A percentile compares a stretch with the other conserved stretches of the same genome.
Evolutionary conservation across 768 basidiomycete species (phyloP).

Genomic region (Lentinula aciculospora): DNA sequence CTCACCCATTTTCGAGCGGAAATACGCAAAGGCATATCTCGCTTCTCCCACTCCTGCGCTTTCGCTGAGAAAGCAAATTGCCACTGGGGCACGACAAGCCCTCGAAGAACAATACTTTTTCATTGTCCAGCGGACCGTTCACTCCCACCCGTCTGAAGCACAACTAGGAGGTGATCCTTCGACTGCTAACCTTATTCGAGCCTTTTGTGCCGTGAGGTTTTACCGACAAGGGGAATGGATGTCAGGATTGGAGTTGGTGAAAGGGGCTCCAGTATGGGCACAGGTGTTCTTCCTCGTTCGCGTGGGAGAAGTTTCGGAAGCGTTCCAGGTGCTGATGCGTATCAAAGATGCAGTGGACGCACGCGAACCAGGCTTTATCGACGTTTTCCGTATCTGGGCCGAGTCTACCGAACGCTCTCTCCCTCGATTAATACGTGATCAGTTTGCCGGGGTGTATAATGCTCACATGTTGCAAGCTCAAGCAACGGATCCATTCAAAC

Average conservation of each 20-base stretch:
- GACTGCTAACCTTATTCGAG: constrained; percentile 82
- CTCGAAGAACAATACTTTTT: constrained; percentile 90
- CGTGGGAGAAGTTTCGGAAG: constrained; percentile 77
- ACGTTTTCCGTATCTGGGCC: constrained; percentile 78
- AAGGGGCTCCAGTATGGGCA: constrained; percentile 89
- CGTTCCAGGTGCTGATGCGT: constrained; percentile 66
- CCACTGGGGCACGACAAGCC: constrained; percentile 70
- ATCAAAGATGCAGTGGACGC: constrained; percentile 69
- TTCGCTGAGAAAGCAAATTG: constrained; percentile 66
- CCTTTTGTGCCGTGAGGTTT: constrained; percentile 77
- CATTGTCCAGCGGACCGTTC: constrained; percentile 76
- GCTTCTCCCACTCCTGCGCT: constrained; percentile 56
- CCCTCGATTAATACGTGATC: constrained; percentile 71
- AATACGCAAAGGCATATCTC: constrained; percentile 76
- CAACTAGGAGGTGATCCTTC: constrained; percentile 89
- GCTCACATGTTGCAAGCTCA: constrained; percentile 87
- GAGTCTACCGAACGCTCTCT: constrained; percentile 75
- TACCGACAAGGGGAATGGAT: constrained; percentile 84
- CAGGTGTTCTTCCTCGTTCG: constrained; percentile 90
- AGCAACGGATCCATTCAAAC: constrained; percentile 91
- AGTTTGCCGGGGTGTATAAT: constrained; percentile 75
- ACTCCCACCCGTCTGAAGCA: constrained; percentile 78
- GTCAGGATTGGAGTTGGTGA: constrained; percentile 81
- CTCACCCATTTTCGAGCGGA: constrained; percentile 73
- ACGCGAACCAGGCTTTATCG: constrained; percentile 78